A percentile compares a stretch with the other conserved stretches of the same genome.
Conservation (phyloP, 441 rosid genomes). For the Corymbia calophylla region DNA sequence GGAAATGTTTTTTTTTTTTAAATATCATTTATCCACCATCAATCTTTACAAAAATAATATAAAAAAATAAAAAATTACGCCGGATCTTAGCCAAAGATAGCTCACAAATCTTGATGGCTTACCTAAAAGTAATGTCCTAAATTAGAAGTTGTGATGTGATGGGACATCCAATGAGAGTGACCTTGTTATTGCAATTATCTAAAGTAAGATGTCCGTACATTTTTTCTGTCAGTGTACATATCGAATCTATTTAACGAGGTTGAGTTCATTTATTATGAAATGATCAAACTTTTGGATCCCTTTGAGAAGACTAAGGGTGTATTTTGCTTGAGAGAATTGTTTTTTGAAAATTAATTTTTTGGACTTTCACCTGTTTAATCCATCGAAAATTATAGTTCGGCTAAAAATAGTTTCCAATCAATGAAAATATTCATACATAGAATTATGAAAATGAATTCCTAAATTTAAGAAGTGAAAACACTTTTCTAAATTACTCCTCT, state of each 20-base stretch:
- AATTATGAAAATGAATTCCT: background rate
- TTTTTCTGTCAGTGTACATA: background rate
- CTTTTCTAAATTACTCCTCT: background rate
- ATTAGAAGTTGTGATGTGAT: background rate
- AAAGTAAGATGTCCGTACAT: background rate
- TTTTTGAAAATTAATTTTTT: too few species aligned
- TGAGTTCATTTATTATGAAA: background rate
- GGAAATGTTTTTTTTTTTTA: background rate
- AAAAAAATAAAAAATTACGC: background rate
- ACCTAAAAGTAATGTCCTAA: background rate
- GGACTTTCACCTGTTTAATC: background rate
- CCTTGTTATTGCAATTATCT: background rate
- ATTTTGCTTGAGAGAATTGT: too few species aligned
- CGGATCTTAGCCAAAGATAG: background rate
- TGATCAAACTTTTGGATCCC: background rate
- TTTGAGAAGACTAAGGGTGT: rapidly evolving
- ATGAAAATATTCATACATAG: too few species aligned
- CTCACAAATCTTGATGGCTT: background rate
- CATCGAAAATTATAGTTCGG: too few species aligned
- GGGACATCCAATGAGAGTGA: background rate
- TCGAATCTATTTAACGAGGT: background rate
- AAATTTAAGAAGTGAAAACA: background rate
- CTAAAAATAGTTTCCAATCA: too few species aligned
- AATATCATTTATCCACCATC: background rate
- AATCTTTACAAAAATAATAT: background rate